These are phyloP conservation scores for Boletellus ananas DNA, from an alignment of 768 basidiomycete genomes.

Conservation along the genomic window DNA sequence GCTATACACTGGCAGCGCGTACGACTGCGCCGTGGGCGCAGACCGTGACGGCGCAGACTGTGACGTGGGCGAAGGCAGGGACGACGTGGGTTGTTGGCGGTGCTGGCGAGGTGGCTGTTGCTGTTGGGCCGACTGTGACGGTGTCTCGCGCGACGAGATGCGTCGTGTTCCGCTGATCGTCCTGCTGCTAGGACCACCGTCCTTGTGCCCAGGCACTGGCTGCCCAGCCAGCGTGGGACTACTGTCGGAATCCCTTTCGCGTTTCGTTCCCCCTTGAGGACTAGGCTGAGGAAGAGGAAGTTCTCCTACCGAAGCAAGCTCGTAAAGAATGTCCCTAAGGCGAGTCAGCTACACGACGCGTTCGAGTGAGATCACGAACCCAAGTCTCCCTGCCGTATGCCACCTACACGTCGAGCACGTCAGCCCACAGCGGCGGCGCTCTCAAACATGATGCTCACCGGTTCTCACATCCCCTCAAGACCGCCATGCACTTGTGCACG, in stretches of 20 bases:
- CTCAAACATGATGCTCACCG: conserved; percentile 25
- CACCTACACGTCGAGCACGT: conserved; percentile 32
- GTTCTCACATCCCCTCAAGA: conserved; percentile 35
- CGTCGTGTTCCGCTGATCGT: conserved; percentile 35
- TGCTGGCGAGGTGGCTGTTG: conserved; percentile 10
- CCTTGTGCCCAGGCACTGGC: conserved; percentile 6
- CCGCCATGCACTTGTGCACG: conserved; percentile 46
- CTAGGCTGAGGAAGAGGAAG: conserved; percentile 60
- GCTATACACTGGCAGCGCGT: conserved; percentile 51
- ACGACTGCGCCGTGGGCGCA: conserved; percentile 5
- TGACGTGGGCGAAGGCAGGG: neutral
- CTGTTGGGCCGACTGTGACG: neutral
- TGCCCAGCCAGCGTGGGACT: conserved; percentile 31
- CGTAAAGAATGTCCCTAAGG: conserved; percentile 66
- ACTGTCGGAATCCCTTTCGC: conserved; percentile 55
- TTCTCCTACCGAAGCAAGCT: conserved; percentile 68
- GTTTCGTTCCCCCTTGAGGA: conserved; percentile 52
- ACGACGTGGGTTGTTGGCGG: neutral
- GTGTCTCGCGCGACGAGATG: conserved; percentile 26
- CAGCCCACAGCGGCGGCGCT: neutral
- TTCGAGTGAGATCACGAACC: conserved; percentile 31
- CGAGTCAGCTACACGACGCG: neutral
- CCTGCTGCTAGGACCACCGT: conserved; percentile 15
- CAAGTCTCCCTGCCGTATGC: conserved; percentile 47
- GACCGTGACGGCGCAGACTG: conserved; percentile 8